Base-by-base conservation (phyloP, 2,329 filamentous ascomycete genomes). In the Exophiala aquamarina region DNA sequence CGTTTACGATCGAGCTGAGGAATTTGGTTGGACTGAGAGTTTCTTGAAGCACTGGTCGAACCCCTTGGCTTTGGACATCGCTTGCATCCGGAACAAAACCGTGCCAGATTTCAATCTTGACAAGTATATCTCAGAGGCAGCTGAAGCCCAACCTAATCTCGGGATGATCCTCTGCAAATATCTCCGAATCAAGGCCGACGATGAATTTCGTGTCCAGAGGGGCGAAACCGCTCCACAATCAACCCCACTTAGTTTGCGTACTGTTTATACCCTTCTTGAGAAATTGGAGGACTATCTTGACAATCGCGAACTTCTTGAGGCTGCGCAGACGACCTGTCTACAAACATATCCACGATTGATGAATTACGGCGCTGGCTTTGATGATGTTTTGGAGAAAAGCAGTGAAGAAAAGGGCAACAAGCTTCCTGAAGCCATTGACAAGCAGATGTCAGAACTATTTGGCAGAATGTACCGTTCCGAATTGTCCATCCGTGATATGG, bases 381-480 rank as follows among this genome's bases (percentile, higher is more conserved):
- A 98, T 66, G 87, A 93, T 47, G 83, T 97, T 33, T 91, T 98
- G 56, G 89, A 97, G 61, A 76, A 78, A 8, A 95, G 94, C 62
- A 87, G 89, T 35, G 80, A 83, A 58, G 81, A 85, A 15, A 52
- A 52, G 39, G 84, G 88, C n/a, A 95, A 97, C 61, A 78, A 81
- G 1, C 77, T 98, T 1, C 86, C 91, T 0, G 76, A 80, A 15
- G 82, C 84, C 17, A 89, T 92, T 44, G 91, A 95, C 58, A 82
- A 80, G 55, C 88, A 89, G 65, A 98, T 98, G 93, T 91, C 97
- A 63, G 89, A 96, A 57, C 85, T 95, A 54, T 98, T 96, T 67
- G 96, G 95, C 69, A 88, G 88, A 62, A 97, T 98, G 91, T 98
- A 98, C 65, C 87, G 89, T 56, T 86, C 89, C 56, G 89, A 96